Evolutionary conservation across 2,329 filamentous ascomycete genomes (phyloP), one percentile per base, ranked within the genome.

Genomic region (Chaetomiaceae sp.): DNA sequence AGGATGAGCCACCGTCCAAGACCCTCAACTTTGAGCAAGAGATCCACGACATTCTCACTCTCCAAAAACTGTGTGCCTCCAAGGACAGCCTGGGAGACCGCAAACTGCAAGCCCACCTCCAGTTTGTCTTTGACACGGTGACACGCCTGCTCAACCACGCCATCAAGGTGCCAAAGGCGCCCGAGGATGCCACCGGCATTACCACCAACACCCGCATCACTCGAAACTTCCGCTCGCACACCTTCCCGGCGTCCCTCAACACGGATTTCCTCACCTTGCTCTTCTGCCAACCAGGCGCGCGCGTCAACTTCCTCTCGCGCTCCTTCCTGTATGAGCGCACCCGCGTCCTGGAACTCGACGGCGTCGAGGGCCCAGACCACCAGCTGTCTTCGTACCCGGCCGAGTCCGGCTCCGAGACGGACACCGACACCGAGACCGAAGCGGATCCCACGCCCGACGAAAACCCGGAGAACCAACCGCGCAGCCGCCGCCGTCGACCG

Each of bases 271-370:
- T 82, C 7, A 56, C 63, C 7, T n/a, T 66, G 8, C 62, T 77
- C 50, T 75, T 80, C 58, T 56, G 65, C n/a, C 64, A 71, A 3
- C 66, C 71, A 7, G 64, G 70, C 19, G 85, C 82, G 55, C 71
- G 77, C 42, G 72, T 79, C 50, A 73, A 76, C 21, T 83, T 89
- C 61, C 69, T 90, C 27, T 79, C 77, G 55, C 74, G 77, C 12
- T 89, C 85, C 1, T 79, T 74, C 17, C 71, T 89, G 2, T 87
- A 80, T 63, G 70, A 76, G 10, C 74, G 77, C n/a, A 76, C 78
- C 3, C 76, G 76, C 17, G 72, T 68, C 13, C 6, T 46, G 13
- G 13, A 9, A 3, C 16, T 47, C 16, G 6, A 10, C 7, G 42
- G 43, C 16, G 16, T 41, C 14, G 25, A n/a, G 4, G 21, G 9